Conservation (phyloP, 208 protist genomes). For the Angomonas deanei region DNA sequence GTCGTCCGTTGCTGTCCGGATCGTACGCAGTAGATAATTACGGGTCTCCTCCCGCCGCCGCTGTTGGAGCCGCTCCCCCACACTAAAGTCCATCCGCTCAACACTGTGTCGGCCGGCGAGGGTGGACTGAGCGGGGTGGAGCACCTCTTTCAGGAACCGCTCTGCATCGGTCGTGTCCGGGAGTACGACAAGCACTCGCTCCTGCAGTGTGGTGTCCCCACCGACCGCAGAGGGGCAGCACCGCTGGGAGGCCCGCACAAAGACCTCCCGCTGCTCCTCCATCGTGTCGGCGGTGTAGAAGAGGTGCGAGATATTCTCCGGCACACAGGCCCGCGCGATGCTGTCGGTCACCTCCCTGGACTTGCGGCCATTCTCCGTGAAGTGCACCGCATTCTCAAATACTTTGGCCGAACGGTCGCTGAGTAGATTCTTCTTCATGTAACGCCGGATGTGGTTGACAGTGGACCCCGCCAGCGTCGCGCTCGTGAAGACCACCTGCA, state of each 20-base stretch:
- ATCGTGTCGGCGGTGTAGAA: slow-evolving; percentile 82
- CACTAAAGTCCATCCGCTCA: slow-evolving; percentile 33
- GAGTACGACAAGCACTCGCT: slow-evolving; percentile 49
- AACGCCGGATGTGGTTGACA: slow-evolving; percentile 83
- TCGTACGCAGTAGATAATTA: slow-evolving; percentile 29
- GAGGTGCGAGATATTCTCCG: slow-evolving; percentile 55
- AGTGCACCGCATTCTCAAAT: slow-evolving; percentile 42
- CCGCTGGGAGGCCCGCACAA: slow-evolving; percentile 29
- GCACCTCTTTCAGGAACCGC: slow-evolving; percentile 41
- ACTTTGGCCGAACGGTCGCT: slow-evolving; percentile 58
- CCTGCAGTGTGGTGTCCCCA: not conserved
- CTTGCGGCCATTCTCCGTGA: not conserved
- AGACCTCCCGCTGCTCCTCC: slow-evolving; percentile 63
- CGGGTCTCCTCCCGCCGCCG: slow-evolving; percentile 27
- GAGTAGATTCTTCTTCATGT: slow-evolving; percentile 86
- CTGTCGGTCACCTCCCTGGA: slow-evolving; percentile 20
- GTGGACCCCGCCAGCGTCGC: slow-evolving; percentile 79
- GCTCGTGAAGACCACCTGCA: slow-evolving; percentile 85
- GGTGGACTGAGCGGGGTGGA: slow-evolving; percentile 37
- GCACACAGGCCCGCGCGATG: slow-evolving; percentile 56
- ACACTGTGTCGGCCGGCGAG: slow-evolving; percentile 11
- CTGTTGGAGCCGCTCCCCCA: slow-evolving; percentile 21
- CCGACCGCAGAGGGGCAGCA: slow-evolving; percentile 15
- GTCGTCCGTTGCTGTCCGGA: slow-evolving; percentile 7
- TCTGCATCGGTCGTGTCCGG: slow-evolving; percentile 46